A percentile compares a stretch with the other conserved stretches of the same genome.
Evolutionary conservation across 345 rosid genomes (phyloP).

Genomic region (Garcia nutans): DNA sequence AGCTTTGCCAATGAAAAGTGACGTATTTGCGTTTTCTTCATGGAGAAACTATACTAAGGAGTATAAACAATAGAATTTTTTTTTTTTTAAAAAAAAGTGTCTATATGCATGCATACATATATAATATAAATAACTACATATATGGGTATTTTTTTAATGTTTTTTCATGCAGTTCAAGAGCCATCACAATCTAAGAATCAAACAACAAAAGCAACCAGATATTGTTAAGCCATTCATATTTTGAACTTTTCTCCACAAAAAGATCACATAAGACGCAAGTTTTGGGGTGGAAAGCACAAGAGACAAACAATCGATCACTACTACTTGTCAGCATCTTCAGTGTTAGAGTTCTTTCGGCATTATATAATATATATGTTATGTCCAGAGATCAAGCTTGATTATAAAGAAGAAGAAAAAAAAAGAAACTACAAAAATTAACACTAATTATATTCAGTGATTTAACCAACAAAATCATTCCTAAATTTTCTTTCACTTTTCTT

Average conservation of each 20-base stretch:
- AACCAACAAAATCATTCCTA: neutral
- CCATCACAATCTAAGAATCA: slow-evolving; percentile 14
- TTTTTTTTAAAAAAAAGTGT: too few species aligned
- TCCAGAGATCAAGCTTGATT: neutral
- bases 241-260: neutral
- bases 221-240: slow-evolving; percentile 5
- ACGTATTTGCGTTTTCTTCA: slow-evolving; percentile 27
- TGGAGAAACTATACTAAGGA: slow-evolving; percentile 19
- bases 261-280: slow-evolving; percentile 28
- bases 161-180: slow-evolving; percentile 20
- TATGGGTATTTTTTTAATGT: too few species aligned
- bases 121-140: too few species aligned
- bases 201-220: slow-evolving; percentile 9
- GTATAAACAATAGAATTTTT: too few species aligned
- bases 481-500: neutral
- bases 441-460: slow-evolving; percentile 5
- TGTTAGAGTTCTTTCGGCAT: slow-evolving; percentile 16
- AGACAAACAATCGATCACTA: slow-evolving; percentile 11
- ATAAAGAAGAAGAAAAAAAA: too few species aligned
- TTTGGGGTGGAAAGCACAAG: slow-evolving; percentile 32
- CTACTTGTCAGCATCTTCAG: slow-evolving; percentile 16
- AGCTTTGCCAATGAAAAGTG: slow-evolving; percentile 30
- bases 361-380: neutral
- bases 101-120: neutral
- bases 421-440: neutral